phyloP scores from a whole-genome alignment of 768 basidiomycete genomes.

The Mycena latifolia region DNA sequence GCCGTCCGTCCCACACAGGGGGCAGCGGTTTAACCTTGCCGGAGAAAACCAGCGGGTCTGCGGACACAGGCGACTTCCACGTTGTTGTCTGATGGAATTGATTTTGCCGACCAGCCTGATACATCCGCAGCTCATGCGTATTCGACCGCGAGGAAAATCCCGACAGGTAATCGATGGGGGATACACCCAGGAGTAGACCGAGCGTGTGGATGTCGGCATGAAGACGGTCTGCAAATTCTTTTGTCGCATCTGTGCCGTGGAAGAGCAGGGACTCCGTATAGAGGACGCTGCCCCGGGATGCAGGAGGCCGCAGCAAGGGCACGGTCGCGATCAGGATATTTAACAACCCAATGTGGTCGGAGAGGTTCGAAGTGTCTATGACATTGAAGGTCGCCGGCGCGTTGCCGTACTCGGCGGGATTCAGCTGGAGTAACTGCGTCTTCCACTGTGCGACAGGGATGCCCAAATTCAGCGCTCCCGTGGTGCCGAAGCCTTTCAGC shows the following conservation, averaged over 20 bases:
- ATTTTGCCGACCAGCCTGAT: neutral
- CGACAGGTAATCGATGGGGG: slow-evolving; percentile 54
- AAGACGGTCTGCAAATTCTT: slow-evolving; percentile 46
- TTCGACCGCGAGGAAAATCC: slow-evolving; percentile 56
- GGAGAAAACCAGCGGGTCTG: neutral
- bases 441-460: slow-evolving; percentile 52
- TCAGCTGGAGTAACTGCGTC: slow-evolving; percentile 27
- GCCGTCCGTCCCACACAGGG: slow-evolving; percentile 37
- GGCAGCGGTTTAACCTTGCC: slow-evolving; percentile 7
- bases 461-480: slow-evolving; percentile 39
- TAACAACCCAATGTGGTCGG: slow-evolving; percentile 61
- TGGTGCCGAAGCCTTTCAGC: slow-evolving; percentile 40
- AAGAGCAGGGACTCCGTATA: slow-evolving; percentile 57
- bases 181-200: slow-evolving; percentile 55
- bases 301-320: slow-evolving; percentile 51
- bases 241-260: slow-evolving; percentile 42
- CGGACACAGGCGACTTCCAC: slow-evolving; percentile 28
- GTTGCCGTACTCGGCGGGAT: slow-evolving; percentile 15
- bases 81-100: slow-evolving; percentile 32
- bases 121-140: slow-evolving; percentile 51
- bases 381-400: slow-evolving; percentile 55
- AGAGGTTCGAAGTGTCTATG: slow-evolving; percentile 64
- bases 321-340: slow-evolving; percentile 55
- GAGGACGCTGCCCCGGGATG: slow-evolving; percentile 38
- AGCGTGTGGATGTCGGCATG: slow-evolving; percentile 56